Conservation (phyloP, 2,329 filamentous ascomycete species). For the Byssothecium circinans region DNA sequence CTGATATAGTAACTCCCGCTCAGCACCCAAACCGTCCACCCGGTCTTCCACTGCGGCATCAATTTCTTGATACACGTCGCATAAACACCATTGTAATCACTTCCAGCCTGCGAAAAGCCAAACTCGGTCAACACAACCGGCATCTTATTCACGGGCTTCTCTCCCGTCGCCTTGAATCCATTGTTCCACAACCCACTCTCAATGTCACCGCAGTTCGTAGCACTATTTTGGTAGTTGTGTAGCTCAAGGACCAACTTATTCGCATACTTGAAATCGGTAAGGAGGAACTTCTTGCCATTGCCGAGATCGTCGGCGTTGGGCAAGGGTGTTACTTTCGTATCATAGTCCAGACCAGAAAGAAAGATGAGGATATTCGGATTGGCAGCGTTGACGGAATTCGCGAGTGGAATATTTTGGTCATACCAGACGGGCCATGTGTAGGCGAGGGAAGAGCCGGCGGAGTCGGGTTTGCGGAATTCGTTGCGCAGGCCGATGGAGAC, state of each 20-base stretch:
- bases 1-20: conserved; percentile 61
- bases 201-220: conserved; percentile 52
- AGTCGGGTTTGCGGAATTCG: conserved; percentile 46
- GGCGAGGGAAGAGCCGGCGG: conserved; percentile 30
- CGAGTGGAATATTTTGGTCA: conserved; percentile 52
- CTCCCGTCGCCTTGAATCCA: conserved; percentile 57
- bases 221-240: conserved; percentile 62
- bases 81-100: conserved; percentile 54
- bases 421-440: conserved; percentile 64
- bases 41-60: conserved; percentile 58
- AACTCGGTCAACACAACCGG: conserved; percentile 64
- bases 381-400: conserved; percentile 53
- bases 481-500: conserved; percentile 61
- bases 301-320: conserved; percentile 53
- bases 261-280: conserved; percentile 52
- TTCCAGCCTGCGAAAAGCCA: conserved; percentile 51
- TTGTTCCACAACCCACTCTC: conserved; percentile 52
- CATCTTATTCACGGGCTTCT: conserved; percentile 47
- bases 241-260: conserved; percentile 63
- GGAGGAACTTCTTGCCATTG: conserved; percentile 52
- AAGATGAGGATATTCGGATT: conserved; percentile 60
- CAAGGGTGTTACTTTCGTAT: conserved; percentile 58
- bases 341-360: conserved; percentile 61
- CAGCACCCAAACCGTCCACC: conserved; percentile 63
- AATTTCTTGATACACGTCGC: conserved; percentile 57